Base-by-base conservation (phyloP, 805 yeast genomes). In the Candida loeiensis region DNA sequence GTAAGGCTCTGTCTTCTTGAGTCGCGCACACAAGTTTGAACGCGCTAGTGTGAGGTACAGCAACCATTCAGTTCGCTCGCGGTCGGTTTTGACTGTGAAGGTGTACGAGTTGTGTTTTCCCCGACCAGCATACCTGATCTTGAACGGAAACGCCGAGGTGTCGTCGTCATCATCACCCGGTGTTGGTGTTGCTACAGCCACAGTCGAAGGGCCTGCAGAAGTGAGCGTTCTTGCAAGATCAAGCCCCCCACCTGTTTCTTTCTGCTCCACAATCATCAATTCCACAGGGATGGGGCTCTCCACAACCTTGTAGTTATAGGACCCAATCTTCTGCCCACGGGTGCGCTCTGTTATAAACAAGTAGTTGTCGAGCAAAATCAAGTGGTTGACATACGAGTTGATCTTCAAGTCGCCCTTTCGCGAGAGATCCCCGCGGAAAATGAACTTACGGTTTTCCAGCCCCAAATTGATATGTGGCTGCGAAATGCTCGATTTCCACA, bases 351-450 rank as follows among this genome's bases (percentile, higher is more conserved):
- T 80, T 1, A 87, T 72, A 22, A 87, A 53, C 32, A 87, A 59
- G 49, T 71, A 85, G 51, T 87, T 85, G 54, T 87, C 95, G 38
- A 87, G 60, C 20, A 87, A 60, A 14, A 85, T 76, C 17, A 84
- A 50, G 47, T 76, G 73, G 34, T 61, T 62, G 0, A 72, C 64
- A 6, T 67, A 62, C 28, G 84, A 70, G 28, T 80, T 82, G 21
- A 80, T 64, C 66, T 80, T 76, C 50, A 79, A 63, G 36, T 83
- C 93, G 11, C 86, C 79, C 43, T 81, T 78, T 40, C 82, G 69
- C 2, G 65, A 50, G 13, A 84, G 72, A 18, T 71, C 74, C 0
- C 89, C 93, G 8, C 81, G 64, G 46, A 66, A 67, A 33, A 82
- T 56, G 18, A 86, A 61, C 46, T 66, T 73, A 47, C 95, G 68